Evolutionary conservation across 2,329 filamentous ascomycete species (phyloP).

Genomic region (Plectosphaerella plurivora): DNA sequence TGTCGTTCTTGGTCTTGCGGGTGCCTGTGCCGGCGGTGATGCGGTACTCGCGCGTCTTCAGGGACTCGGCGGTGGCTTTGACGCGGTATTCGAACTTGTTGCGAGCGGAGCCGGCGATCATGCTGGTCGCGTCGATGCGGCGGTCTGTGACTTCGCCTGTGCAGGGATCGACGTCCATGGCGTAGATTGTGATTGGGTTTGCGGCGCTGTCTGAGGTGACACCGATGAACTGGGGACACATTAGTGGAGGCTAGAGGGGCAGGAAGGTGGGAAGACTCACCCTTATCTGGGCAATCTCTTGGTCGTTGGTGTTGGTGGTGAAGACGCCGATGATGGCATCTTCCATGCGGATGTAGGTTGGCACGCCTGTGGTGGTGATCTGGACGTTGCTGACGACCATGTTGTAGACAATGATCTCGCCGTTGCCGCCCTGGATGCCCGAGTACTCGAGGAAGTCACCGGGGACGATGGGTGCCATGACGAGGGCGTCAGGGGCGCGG

Average conservation of each 20-base stretch:
- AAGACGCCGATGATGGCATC: conserved; percentile 34
- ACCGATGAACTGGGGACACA: conserved; percentile 26
- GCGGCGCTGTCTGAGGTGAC: conserved; percentile 25
- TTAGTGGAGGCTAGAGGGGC: neutral
- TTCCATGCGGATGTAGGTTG: conserved; percentile 35
- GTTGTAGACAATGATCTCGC: conserved; percentile 29
- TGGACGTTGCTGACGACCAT: conserved; percentile 32
- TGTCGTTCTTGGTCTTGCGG: conserved; percentile 28
- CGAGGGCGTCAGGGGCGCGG: conserved; percentile 25
- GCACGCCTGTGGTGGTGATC: conserved; percentile 25
- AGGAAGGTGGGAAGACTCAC: conserved; percentile 2
- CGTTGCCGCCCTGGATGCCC: conserved; percentile 21
- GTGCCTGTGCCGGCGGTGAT: conserved; percentile 26
- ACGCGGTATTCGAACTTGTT: conserved; percentile 34
- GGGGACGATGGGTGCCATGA: conserved; percentile 32
- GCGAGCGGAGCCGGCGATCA: conserved; percentile 21
- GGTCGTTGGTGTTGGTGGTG: conserved; percentile 22
- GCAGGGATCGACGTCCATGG: conserved; percentile 36
- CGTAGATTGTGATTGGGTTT: conserved; percentile 26
- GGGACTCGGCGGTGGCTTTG: conserved; percentile 17
- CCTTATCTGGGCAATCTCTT: conserved; percentile 26
- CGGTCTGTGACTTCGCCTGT: conserved; percentile 31
- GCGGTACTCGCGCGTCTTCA: conserved; percentile 35
- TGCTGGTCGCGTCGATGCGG: conserved; percentile 24
- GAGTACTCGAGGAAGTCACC: conserved; percentile 36